Conservation (phyloP, 257 asterid genomes). For the Rauvolfia tetraphylla region DNA sequence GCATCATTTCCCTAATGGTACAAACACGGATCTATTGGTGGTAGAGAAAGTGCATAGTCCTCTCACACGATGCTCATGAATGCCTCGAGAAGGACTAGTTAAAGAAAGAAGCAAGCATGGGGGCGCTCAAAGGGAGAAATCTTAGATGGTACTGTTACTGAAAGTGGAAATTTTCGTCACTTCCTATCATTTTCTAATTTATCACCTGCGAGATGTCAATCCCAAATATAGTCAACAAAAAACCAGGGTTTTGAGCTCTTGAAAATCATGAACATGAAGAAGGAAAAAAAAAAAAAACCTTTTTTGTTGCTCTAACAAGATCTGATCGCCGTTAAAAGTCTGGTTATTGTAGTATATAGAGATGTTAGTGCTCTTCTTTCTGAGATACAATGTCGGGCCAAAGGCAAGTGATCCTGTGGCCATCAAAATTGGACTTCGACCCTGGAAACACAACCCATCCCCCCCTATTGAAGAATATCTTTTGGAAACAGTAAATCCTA, state of each 20-base stretch:
- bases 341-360: neutral
- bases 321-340: neutral
- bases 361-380: neutral
- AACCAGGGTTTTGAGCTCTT: neutral
- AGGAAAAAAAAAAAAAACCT: too few relatives aligned
- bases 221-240: neutral
- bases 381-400: neutral
- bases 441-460: neutral
- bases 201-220: neutral
- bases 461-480: too few relatives aligned
- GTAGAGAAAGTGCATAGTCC: neutral
- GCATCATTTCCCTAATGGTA: neutral
- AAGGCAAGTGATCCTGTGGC: neutral
- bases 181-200: neutral
- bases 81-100: neutral
- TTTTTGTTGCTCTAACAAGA: neutral
- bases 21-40: slow-evolving; percentile 1
- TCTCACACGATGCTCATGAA: neutral
- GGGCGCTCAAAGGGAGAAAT: neutral
- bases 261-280: neutral
- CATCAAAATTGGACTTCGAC: neutral
- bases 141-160: slow-evolving; percentile 15
- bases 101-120: neutral
- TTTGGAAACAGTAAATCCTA: neutral
- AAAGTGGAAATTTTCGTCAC: slow-evolving; percentile 6